Evolutionary conservation across 805 yeast genomes (phyloP).

Genomic region (Lachancea cidri): DNA sequence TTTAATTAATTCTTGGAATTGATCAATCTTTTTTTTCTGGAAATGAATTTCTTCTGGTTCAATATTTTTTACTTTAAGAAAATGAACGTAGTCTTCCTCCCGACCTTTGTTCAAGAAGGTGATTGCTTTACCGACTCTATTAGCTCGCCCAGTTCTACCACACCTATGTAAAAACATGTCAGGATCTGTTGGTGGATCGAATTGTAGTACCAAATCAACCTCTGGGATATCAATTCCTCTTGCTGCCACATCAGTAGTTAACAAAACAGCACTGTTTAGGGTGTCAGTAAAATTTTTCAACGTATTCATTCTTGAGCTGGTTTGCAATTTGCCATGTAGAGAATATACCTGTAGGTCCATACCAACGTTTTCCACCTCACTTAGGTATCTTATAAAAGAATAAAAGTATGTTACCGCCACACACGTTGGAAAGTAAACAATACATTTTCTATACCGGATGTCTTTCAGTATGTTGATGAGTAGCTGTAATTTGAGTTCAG

Average conservation of each 20-base stretch:
- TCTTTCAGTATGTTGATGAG: constrained; percentile 49
- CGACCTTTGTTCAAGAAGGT: constrained; percentile 67
- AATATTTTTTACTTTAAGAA: constrained; percentile 69
- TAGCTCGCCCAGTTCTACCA: constrained; percentile 95
- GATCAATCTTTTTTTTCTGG: constrained; percentile 11
- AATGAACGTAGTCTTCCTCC: constrained; percentile 77
- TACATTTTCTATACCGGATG: constrained; percentile 66
- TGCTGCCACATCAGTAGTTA: constrained; percentile 98
- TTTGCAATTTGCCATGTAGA: constrained; percentile 85
- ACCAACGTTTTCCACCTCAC: constrained; percentile 23
- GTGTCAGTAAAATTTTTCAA: constrained; percentile 53
- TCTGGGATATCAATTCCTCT: constrained; percentile 94
- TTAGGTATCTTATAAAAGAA: constrained; percentile 43
- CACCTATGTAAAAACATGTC: constrained; percentile 88
- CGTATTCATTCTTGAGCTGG: constrained; percentile 72
- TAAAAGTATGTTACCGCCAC: constrained; percentile 75
- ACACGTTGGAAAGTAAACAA: constrained; percentile 92
- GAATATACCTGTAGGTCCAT: constrained; percentile 51
- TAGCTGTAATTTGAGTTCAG: constrained; percentile 56
- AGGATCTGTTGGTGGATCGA: constrained; percentile 93
- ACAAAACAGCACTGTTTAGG: constrained; percentile 49
- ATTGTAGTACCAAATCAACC: constrained; percentile 87
- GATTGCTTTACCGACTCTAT: constrained; percentile 72
- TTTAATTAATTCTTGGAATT: constrained; percentile 30
- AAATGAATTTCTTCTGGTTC: constrained; percentile 39